Evolutionary conservation across 2,329 filamentous ascomycete genomes (phyloP), one percentile per base, ranked within the genome.

Genomic region (Ceratocystis diversiconidia): DNA sequence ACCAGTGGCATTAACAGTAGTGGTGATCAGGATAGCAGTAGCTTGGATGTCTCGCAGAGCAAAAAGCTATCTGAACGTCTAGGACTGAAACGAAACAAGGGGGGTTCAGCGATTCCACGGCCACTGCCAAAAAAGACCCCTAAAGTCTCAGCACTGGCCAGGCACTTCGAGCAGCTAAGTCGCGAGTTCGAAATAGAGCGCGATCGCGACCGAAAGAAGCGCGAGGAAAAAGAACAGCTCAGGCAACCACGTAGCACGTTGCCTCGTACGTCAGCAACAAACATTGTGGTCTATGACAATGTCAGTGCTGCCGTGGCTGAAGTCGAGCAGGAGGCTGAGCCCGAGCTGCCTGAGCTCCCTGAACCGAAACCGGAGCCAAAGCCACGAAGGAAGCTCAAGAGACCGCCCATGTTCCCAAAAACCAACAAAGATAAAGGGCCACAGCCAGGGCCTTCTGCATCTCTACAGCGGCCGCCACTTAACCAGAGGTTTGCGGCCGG

Each of bases 121-220:
- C 94, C 94, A 30, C 84, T 96, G 32, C 85, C 88, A 62, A 89
- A 86, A 72, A 85, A 82, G 70, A 82, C 86, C 63, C 84, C 89
- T 2, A 89, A 88, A 71, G 94, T 99, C 1, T 95, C 91, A 7
- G 91, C 87, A n/a, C 80, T 99, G 62, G 90, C 94, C 19, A 90
- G 90, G 70, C 94, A 97, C 73, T 97, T 99, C 72, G 95, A 99
- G 74, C 92, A 97, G 74, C 80, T 99, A 66, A 96, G 91, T 70
- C 87, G 92, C 28, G 95, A 99, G 72, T 99, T 99, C 70, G 91
- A 96, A 72, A 95, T 92, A 71, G 92, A 99, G 75, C 84, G 94
- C 57, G 83, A 95, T 70, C 87, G 89, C 61, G 92, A 97, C 73
- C 85, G 89, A 69, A 87, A 87, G 71, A 88, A 91, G 73, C 80